Evolutionary conservation across 2,329 filamentous ascomycete genomes (phyloP).

Genomic region (Blumeriella jaapii): DNA sequence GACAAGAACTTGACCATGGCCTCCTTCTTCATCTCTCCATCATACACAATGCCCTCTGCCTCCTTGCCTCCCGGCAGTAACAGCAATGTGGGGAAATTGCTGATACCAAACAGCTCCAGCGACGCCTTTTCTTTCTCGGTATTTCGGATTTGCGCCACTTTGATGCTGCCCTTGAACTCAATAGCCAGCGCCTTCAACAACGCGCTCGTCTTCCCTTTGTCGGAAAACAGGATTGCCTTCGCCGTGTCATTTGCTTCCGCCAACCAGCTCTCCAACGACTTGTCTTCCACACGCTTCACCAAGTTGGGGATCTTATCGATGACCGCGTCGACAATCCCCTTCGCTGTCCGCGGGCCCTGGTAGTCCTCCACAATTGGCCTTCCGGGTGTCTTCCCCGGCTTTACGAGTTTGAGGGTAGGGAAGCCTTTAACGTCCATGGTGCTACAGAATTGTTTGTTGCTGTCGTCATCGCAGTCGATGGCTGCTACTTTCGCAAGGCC

Average conservation of each 20-base stretch:
- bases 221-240: constrained; percentile 85
- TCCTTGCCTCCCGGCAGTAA: constrained; percentile 60
- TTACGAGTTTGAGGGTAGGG: constrained; percentile 88
- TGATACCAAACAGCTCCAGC: constrained; percentile 63
- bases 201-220: constrained; percentile 80
- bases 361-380: constrained; percentile 85
- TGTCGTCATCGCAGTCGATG: constrained; percentile 86
- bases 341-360: constrained; percentile 70
- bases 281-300: constrained; percentile 71
- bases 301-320: constrained; percentile 84
- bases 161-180: constrained; percentile 73
- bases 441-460: constrained; percentile 80
- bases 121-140: constrained; percentile 60
- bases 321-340: constrained; percentile 77
- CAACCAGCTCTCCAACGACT: constrained; percentile 67
- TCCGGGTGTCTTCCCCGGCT: constrained; percentile 68
- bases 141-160: constrained; percentile 66
- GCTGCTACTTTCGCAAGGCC: constrained; percentile 91
- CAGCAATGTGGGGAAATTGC: constrained; percentile 68
- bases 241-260: constrained; percentile 52
- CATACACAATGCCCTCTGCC: constrained; percentile 58
- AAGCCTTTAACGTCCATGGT: constrained; percentile 85
- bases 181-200: constrained; percentile 77
- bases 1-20: constrained; percentile 73
- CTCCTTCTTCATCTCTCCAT: constrained; percentile 77